A percentile compares a stretch with the other conserved stretches of the same genome.
Evolutionary conservation across 1,139 yeast genomes (phyloP).

Genomic region (Lizanozyma gosingica): DNA sequence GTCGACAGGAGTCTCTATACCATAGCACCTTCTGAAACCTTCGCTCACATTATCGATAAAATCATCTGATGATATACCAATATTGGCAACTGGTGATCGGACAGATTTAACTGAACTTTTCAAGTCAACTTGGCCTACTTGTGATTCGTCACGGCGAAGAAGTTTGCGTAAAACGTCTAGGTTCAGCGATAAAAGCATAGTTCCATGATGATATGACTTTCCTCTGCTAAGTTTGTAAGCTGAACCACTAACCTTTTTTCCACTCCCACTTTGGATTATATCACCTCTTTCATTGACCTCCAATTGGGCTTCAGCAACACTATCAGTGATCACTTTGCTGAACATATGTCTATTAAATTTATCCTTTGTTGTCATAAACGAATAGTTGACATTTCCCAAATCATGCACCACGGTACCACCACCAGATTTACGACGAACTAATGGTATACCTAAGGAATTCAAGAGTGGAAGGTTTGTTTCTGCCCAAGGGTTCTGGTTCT

Average conservation of each 20-base stretch:
- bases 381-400: slow-evolving; percentile 81
- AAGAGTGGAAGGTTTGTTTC: slow-evolving; percentile 67
- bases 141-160: slow-evolving; percentile 37
- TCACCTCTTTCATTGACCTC: slow-evolving; percentile 71
- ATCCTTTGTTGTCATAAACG: slow-evolving; percentile 64
- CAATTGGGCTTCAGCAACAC: slow-evolving; percentile 36
- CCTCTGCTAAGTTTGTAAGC: slow-evolving; percentile 83
- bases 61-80: slow-evolving; percentile 34
- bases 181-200: slow-evolving; percentile 73
- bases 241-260: slow-evolving; percentile 73
- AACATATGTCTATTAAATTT: slow-evolving; percentile 60
- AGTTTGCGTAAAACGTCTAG: slow-evolving; percentile 49
- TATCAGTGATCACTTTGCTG: slow-evolving; percentile 43
- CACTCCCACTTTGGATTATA: slow-evolving; percentile 41
- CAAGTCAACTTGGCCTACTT: slow-evolving; percentile 44
- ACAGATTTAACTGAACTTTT: slow-evolving; percentile 66
- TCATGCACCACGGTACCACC: slow-evolving; percentile 99
- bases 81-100: slow-evolving; percentile 64
- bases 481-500: slow-evolving; percentile 92
- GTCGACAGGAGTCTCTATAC: slow-evolving; percentile 7
- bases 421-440: slow-evolving; percentile 77
- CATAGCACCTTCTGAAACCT: not conserved
- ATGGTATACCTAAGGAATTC: slow-evolving; percentile 46
- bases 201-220: slow-evolving; percentile 90
- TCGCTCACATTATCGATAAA: slow-evolving; percentile 38